A percentile compares a stretch with the other conserved stretches of the same genome.
Evolutionary conservation across 768 basidiomycete genomes (phyloP).

Genomic region (Russula dissimulans): DNA sequence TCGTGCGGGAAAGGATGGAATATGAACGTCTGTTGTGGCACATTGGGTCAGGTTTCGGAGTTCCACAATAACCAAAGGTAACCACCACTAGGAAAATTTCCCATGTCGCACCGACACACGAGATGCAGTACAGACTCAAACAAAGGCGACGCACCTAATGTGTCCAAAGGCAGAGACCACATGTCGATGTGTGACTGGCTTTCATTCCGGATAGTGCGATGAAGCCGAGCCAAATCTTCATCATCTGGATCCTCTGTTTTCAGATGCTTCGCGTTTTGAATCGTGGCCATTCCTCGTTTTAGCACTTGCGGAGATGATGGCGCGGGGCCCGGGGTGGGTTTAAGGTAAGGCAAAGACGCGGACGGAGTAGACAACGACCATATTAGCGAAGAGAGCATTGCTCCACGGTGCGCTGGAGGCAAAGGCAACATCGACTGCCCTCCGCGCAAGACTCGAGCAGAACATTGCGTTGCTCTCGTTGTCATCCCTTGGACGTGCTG

Average conservation of each 20-base stretch:
- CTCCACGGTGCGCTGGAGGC: conserved; percentile 13
- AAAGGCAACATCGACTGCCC: neutral
- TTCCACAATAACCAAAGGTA: neutral
- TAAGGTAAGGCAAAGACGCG: conserved; percentile 5
- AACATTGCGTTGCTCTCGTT: conserved; percentile 1
- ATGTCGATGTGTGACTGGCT: neutral
- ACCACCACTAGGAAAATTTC: too few species aligned
- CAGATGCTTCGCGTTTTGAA: neutral
- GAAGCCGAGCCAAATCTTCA: conserved; percentile 5
- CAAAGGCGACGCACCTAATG: conserved; percentile 8
- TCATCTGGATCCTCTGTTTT: neutral
- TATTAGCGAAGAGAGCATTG: conserved; percentile 18
- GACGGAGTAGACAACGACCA: conserved; percentile 20
- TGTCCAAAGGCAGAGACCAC: conserved; percentile 11
- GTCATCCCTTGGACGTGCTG: neutral
- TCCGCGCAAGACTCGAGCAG: conserved; percentile 6
- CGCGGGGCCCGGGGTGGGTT: neutral
- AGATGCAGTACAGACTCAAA: neutral
- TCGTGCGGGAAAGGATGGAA: conserved; percentile 10
- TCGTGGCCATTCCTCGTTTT: conserved; percentile 15
- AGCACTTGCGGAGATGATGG: conserved; percentile 3
- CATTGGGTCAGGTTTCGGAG: neutral
- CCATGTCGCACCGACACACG: neutral
- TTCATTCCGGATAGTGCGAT: conserved; percentile 13
- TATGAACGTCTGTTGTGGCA: conserved; percentile 13